Evolutionary conservation across 1,284 basidiomycete genomes (phyloP).

Genomic region (Hymenochaete sp.): DNA sequence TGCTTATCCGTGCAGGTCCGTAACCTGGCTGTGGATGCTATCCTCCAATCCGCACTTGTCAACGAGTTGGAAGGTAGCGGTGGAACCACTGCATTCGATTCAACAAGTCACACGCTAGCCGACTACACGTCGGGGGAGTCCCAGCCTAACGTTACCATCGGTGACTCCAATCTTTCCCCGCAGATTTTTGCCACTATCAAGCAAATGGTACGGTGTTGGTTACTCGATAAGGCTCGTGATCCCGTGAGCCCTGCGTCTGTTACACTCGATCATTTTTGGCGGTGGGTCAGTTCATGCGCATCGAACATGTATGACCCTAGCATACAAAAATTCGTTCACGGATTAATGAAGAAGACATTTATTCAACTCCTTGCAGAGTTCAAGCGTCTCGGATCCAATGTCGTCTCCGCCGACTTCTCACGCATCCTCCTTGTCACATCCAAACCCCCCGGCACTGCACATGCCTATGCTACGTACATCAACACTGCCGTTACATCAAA

Average conservation of each 20-base stretch:
- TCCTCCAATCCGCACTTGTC: slow-evolving; percentile 89
- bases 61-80: slow-evolving; percentile 96
- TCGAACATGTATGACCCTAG: slow-evolving; percentile 91
- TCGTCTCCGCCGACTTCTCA: slow-evolving; percentile 94
- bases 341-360: slow-evolving; percentile 97
- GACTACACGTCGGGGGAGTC: slow-evolving; percentile 79
- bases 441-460: slow-evolving; percentile 92
- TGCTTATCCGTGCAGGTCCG: slow-evolving; percentile 86
- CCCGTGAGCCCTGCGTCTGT: slow-evolving; percentile 57
- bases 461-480: slow-evolving; percentile 94
- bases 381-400: slow-evolving; percentile 87
- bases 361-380: slow-evolving; percentile 96
- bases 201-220: slow-evolving; percentile 86
- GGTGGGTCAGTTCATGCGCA: slow-evolving; percentile 85
- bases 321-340: slow-evolving; percentile 88
- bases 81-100: slow-evolving; percentile 89
- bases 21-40: slow-evolving; percentile 91
- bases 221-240: slow-evolving; percentile 76
- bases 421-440: slow-evolving; percentile 87
- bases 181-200: slow-evolving; percentile 84
- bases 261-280: slow-evolving; percentile 90
- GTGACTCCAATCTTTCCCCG: slow-evolving; percentile 88
- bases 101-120: slow-evolving; percentile 83
- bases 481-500: slow-evolving; percentile 88
- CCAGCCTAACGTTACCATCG: slow-evolving; percentile 74